Percentiles rank a stretch among this genome's conserved stretches.
These are phyloP conservation scores for Aquilaria yunnanensis DNA, from an alignment of 345 rosid genomes.

Conservation along the genomic window DNA sequence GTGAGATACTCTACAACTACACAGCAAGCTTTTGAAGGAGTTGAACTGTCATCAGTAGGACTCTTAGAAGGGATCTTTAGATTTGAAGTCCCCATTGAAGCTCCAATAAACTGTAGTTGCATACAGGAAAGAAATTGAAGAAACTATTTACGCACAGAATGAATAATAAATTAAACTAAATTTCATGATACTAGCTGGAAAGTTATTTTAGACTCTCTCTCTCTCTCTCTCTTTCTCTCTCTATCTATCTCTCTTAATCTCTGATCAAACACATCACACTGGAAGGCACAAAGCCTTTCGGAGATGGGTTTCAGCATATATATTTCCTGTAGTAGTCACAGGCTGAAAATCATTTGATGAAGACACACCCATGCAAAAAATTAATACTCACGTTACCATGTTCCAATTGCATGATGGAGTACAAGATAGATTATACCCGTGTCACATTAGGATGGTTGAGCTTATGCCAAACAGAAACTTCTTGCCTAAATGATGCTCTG, in stretches of 20 bases:
- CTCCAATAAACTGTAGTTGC: constrained; percentile 71
- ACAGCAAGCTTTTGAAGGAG: constrained; percentile 81
- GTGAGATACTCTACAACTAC: constrained; percentile 81
- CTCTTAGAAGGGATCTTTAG: constrained; percentile 59
- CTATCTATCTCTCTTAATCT: too few species aligned
- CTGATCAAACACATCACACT: too few species aligned
- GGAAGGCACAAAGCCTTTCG: too few species aligned
- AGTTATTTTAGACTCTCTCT: too few species aligned
- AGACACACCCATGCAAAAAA: constrained; percentile 1
- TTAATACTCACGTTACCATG: neutral
- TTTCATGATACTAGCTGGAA: too few species aligned
- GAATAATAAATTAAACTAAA: too few species aligned
- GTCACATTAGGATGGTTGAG: constrained; percentile 92
- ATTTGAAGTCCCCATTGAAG: constrained; percentile 87
- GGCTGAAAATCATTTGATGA: neutral
- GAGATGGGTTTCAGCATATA: neutral
- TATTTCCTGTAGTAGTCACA: too few species aligned
- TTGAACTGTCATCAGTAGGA: constrained; percentile 24
- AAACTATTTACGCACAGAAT: too few species aligned
- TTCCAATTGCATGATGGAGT: neutral
- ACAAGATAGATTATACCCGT: constrained; percentile 33
- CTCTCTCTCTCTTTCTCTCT: too few species aligned
- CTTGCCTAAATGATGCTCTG: constrained; percentile 75
- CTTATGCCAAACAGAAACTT: constrained; percentile 97
- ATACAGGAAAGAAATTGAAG: too few species aligned